These are phyloP conservation scores for Rhizopogon vinicolor DNA, from an alignment of 768 basidiomycete genomes.

Conservation along the genomic window DNA sequence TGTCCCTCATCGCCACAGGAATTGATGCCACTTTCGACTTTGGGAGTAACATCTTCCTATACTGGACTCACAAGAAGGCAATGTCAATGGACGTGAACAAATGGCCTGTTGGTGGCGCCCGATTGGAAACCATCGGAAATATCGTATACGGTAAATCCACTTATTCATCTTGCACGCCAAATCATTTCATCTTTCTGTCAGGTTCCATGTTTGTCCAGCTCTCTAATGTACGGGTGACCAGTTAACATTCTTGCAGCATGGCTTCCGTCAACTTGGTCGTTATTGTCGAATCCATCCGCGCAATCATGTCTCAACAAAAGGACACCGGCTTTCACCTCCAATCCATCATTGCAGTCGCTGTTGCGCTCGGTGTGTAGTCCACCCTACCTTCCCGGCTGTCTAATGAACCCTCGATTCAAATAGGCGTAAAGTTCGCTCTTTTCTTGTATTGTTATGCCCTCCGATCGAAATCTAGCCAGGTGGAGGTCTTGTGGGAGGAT, in stretches of 20 bases:
- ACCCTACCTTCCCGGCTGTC: background rate
- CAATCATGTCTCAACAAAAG: conserved; percentile 58
- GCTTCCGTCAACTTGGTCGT: conserved; percentile 87
- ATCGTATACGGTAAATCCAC: conserved; percentile 64
- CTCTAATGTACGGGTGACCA: background rate
- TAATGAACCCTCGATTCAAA: background rate
- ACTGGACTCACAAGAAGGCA: conserved; percentile 74
- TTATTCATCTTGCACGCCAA: background rate
- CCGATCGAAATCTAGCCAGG: conserved; percentile 82
- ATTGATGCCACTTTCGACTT: conserved; percentile 87
- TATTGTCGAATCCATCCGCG: conserved; percentile 79
- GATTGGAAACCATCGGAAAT: conserved; percentile 87
- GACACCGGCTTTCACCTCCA: conserved; percentile 67
- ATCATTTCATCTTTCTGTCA: conserved; percentile 16
- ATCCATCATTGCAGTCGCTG: conserved; percentile 76
- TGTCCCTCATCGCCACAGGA: conserved; percentile 85
- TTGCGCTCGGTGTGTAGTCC: conserved; percentile 57
- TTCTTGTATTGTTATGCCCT: conserved; percentile 86
- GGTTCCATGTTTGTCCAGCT: conserved; percentile 40
- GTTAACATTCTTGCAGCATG: conserved; percentile 53
- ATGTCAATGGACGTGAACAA: conserved; percentile 68
- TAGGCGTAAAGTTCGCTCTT: conserved; percentile 79
- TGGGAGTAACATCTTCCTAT: conserved; percentile 79
- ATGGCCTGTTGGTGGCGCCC: conserved; percentile 91
- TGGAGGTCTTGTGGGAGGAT: conserved; percentile 94